phyloP scores from a whole-genome alignment of 2,329 filamentous ascomycete species.

The Triangularia setosa region DNA sequence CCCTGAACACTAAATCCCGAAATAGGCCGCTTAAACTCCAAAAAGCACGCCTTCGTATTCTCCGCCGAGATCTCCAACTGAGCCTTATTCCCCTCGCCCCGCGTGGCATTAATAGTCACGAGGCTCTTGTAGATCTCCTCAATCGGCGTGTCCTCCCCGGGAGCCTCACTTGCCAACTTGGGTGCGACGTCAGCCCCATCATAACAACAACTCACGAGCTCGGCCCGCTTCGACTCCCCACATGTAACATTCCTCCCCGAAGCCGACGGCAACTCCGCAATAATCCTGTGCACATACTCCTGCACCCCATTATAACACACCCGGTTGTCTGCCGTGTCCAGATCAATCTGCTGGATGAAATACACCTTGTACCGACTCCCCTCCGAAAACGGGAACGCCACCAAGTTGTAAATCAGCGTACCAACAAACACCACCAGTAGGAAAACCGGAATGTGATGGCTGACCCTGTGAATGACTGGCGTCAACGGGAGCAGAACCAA shows the following conservation, averaged over 20 bases:
- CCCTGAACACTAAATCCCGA: constrained; percentile 60
- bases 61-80: constrained; percentile 63
- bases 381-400: constrained; percentile 82
- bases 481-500: constrained; percentile 71
- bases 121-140: constrained; percentile 49
- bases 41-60: constrained; percentile 74
- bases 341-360: constrained; percentile 77
- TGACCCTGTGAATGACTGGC: constrained; percentile 84
- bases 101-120: constrained; percentile 61
- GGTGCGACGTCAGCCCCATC: constrained; percentile 58
- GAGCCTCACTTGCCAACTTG: constrained; percentile 46
- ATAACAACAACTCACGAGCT: constrained; percentile 67
- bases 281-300: constrained; percentile 62
- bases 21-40: constrained; percentile 68
- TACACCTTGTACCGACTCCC: constrained; percentile 79
- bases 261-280: constrained; percentile 67
- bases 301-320: constrained; percentile 67
- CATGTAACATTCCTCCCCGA: constrained; percentile 59
- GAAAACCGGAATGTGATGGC: constrained; percentile 75
- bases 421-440: constrained; percentile 68
- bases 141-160: constrained; percentile 34
- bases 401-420: constrained; percentile 80
- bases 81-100: constrained; percentile 45
- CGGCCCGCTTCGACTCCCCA: constrained; percentile 39
- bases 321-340: constrained; percentile 66